phyloP scores from a whole-genome alignment of 768 basidiomycete species.

The Calocybe gangraenosa region DNA sequence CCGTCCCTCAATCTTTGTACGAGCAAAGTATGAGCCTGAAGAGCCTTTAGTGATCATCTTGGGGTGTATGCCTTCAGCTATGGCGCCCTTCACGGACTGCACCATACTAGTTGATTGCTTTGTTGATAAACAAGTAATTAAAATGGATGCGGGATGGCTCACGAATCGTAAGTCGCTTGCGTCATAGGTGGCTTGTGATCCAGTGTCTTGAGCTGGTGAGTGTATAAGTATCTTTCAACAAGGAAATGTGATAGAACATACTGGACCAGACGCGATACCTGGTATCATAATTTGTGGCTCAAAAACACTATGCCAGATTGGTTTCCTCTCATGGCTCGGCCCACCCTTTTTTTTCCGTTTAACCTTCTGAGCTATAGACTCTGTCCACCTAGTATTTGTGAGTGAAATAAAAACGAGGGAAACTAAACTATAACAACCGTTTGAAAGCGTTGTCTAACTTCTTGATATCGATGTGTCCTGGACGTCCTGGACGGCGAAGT shows the following conservation, averaged over 20 bases:
- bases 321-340: constrained; percentile 57
- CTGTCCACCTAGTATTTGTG: constrained; percentile 61
- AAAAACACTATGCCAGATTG: constrained; percentile 79
- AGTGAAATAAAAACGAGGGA: not conserved
- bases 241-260: constrained; percentile 20
- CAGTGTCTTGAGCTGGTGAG: constrained; percentile 63
- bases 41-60: constrained; percentile 90
- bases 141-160: constrained; percentile 24
- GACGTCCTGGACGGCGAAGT: constrained; percentile 35
- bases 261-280: constrained; percentile 29
- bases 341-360: constrained; percentile 75
- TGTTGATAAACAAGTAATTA: constrained; percentile 2
- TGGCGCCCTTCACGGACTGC: constrained; percentile 63
- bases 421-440: no score
- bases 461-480: constrained; percentile 72
- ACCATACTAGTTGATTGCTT: constrained; percentile 45
- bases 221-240: not conserved
- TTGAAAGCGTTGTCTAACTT: constrained; percentile 84
- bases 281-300: constrained; percentile 51
- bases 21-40: constrained; percentile 90
- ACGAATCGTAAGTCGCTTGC: constrained; percentile 68
- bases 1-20: constrained; percentile 69
- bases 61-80: constrained; percentile 77
- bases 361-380: constrained; percentile 81
- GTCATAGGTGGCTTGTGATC: constrained; percentile 79